These are phyloP conservation scores for Fusarium foetens DNA, from an alignment of 2,329 filamentous ascomycete genomes.

Conservation along the genomic window DNA sequence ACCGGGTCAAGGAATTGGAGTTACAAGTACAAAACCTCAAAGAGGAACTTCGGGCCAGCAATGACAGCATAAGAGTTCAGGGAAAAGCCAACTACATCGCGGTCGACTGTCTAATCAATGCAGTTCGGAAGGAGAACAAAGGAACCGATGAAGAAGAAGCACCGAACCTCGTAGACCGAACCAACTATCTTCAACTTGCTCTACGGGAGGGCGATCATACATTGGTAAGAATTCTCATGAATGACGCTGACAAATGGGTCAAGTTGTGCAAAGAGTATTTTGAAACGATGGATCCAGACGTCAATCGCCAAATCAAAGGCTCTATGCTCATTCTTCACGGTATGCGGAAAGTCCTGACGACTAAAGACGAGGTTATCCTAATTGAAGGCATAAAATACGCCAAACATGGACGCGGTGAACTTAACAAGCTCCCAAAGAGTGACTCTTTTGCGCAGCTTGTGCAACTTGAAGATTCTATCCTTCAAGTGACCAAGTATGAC, in stretches of 20 bases:
- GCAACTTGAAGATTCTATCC: background rate
- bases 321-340: slow-evolving; percentile 23
- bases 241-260: slow-evolving; percentile 15
- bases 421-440: background rate
- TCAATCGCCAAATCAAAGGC: slow-evolving; percentile 3
- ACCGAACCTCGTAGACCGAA: slow-evolving; percentile 17
- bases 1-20: background rate
- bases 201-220: background rate
- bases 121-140: background rate
- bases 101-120: slow-evolving; percentile 5
- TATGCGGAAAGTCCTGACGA: background rate
- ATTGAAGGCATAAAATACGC: background rate
- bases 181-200: slow-evolving; percentile 29
- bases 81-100: slow-evolving; percentile 1
- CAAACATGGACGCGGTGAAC: background rate
- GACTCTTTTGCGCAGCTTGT: slow-evolving; percentile 8
- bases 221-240: slow-evolving; percentile 7
- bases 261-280: slow-evolving; percentile 12
- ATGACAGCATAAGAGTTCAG: background rate
- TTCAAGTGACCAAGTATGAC: background rate
- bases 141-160: background rate
- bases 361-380: background rate
- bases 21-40: background rate
- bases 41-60: background rate
- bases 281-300: slow-evolving; percentile 19